Evolutionary conservation across 192 early-diverging fungal genomes (phyloP), one percentile per base, ranked within the genome.

Genomic region (Funneliformis geosporum): DNA sequence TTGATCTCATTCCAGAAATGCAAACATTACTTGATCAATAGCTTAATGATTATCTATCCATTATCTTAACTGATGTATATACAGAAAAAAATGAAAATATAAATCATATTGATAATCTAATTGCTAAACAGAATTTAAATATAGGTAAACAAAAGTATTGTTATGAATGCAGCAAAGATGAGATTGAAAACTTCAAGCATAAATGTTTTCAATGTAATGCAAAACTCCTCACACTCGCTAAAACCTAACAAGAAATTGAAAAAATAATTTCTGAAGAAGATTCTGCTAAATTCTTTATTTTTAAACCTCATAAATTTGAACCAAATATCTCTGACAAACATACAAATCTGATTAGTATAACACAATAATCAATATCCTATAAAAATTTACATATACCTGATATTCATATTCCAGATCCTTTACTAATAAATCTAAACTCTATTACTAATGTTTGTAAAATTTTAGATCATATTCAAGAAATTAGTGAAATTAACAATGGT

Each of bases 391-490:
- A 75, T 75, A 59, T 23, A 27, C 50, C 73, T 21, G 1, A 75
- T 5, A 33, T 75, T 21, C 60, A 28, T 33, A 28, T 74, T 60
- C 72, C 72, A 59, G 72, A 74, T 74, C 72, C 50, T 2, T 18
- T 74, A 23, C 7, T 11, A 16, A 33, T 74, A 27, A 74, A 74
- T 60, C 72, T 50, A 47, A 74, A 74, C 16, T 74, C 47, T 50
- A 74, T 60, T 74, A 21, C 73, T 2, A 75, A 75, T 75, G 40
- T 75, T 59, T 18, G 50, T 27, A 75, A 75, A 39, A 9, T 75
- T 75, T 25, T 75, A 60, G 46, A 50, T 1, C 73, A 75, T 16
- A 75, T 75, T 25, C n/a, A 75, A 75, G 50, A 60, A 75, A 55
- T 75, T n/a, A 27, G 7, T 5, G 73, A 50, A 9, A 59, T 75